Conservation (phyloP, 129 eudicot genomes). For the Erigeron canadensis region DNA sequence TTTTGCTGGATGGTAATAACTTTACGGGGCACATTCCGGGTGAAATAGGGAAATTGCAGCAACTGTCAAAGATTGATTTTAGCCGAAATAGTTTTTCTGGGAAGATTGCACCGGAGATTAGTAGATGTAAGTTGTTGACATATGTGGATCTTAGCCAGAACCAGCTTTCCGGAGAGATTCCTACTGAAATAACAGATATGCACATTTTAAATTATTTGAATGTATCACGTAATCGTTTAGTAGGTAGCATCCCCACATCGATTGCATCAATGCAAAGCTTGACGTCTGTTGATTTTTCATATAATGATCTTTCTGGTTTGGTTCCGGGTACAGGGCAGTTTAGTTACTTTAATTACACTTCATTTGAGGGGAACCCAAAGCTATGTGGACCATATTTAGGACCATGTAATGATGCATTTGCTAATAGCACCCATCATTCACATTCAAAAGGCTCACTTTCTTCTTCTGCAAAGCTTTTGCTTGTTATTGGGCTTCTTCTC, state of each 20-base stretch:
- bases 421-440: slow-evolving; percentile 46
- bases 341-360: slow-evolving; percentile 87
- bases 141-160: slow-evolving; percentile 87
- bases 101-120: slow-evolving; percentile 57
- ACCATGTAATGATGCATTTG: slow-evolving; percentile 76
- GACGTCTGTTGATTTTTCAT: slow-evolving; percentile 91
- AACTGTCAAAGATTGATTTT: slow-evolving; percentile 82
- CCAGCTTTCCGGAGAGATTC: slow-evolving; percentile 73
- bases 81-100: slow-evolving; percentile 69
- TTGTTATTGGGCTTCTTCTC: slow-evolving; percentile 71
- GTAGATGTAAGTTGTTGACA: slow-evolving; percentile 71
- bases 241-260: slow-evolving; percentile 69
- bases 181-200: slow-evolving; percentile 80
- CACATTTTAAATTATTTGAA: slow-evolving; percentile 80
- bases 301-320: slow-evolving; percentile 77
- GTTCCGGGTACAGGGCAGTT: slow-evolving; percentile 93
- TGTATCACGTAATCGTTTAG: slow-evolving; percentile 61
- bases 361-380: slow-evolving; percentile 74
- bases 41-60: slow-evolving; percentile 75
- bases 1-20: slow-evolving; percentile 71
- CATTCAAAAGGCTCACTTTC: slow-evolving; percentile 68
- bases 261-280: slow-evolving; percentile 86
- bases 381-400: slow-evolving; percentile 93
- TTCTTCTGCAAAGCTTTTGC: slow-evolving; percentile 74
- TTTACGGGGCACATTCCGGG: slow-evolving; percentile 72